phyloP scores from a whole-genome alignment of 495 filamentous ascomycete genomes.

The Aspergillus nidulans region DNA sequence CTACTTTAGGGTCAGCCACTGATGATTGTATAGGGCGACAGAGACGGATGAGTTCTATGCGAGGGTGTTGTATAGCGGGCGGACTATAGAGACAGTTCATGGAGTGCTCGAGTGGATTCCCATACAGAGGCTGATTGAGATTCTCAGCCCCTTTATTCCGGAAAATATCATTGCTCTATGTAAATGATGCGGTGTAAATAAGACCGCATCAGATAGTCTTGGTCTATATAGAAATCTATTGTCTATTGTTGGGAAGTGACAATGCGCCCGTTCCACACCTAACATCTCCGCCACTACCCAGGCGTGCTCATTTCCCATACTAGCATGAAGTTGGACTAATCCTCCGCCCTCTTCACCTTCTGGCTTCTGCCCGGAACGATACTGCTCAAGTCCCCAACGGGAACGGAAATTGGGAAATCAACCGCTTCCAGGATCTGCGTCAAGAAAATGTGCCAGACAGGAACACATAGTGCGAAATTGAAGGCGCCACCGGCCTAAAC shows the following conservation, averaged over 20 bases:
- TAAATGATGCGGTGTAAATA: background rate
- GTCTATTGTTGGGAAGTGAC: no score
- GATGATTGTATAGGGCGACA: constrained; percentile 20
- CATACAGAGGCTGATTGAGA: constrained; percentile 21
- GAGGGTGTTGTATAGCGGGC: constrained; percentile 40
- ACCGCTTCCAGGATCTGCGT: constrained; percentile 56
- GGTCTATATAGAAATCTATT: no score
- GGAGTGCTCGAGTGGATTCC: constrained; percentile 36
- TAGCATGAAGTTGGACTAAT: no score
- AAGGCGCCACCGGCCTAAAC: constrained; percentile 29
- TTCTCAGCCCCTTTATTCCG: constrained; percentile 25
- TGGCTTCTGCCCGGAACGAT: constrained; percentile 28
- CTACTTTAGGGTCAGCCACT: background rate
- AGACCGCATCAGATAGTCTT: no score
- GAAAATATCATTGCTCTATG: constrained; percentile 31
- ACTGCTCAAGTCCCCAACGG: constrained; percentile 35
- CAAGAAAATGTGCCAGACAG: constrained; percentile 63
- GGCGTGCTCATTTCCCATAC: no score
- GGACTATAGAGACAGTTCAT: constrained; percentile 26
- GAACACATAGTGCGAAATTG: constrained; percentile 52
- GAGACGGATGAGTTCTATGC: constrained; percentile 23
- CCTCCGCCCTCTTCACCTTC: constrained; percentile 14
- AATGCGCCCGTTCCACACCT: no score
- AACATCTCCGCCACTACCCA: no score
- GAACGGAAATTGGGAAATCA: constrained; percentile 32